Conservation (phyloP, 805 yeast species). For the Nakazawaea anatomiae region DNA sequence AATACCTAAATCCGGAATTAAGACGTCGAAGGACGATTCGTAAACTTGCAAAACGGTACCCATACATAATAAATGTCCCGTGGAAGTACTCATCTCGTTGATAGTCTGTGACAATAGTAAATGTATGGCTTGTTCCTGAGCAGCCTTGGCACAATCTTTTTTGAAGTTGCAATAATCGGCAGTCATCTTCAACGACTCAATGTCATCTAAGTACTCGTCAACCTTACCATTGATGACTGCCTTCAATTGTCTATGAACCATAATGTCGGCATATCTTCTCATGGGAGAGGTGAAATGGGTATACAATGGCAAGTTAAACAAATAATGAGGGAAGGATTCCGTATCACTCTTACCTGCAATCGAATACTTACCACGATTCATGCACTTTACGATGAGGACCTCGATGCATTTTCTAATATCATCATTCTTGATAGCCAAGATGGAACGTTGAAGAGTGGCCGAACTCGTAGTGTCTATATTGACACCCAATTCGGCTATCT, state of each 20-base stretch:
- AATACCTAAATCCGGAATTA: conserved; percentile 88
- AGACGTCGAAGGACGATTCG: conserved; percentile 92
- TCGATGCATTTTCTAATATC: conserved; percentile 69
- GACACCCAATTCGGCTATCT: conserved; percentile 60
- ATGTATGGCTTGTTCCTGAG: conserved; percentile 94
- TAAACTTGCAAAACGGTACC: conserved; percentile 90
- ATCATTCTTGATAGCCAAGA: conserved; percentile 57
- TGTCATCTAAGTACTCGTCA: conserved; percentile 43
- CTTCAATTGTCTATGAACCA: conserved; percentile 90
- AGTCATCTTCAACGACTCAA: conserved; percentile 69
- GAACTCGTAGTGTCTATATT: conserved; percentile 71
- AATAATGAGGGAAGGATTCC: conserved; percentile 72
- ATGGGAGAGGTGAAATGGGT: conserved; percentile 93
- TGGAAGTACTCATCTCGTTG: conserved; percentile 59
- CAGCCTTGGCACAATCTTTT: conserved; percentile 87
- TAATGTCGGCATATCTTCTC: conserved; percentile 85
- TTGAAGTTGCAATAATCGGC: conserved; percentile 94
- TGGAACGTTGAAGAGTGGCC: conserved; percentile 64
- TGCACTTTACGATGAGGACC: conserved; percentile 70
- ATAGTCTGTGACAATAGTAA: conserved; percentile 78
- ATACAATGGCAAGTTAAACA: conserved; percentile 76
- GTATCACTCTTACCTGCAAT: conserved; percentile 85
- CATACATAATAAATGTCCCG: conserved; percentile 79
- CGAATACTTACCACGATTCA: conserved; percentile 81
- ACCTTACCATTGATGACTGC: conserved; percentile 40